phyloP scores from a whole-genome alignment of 345 rosid genomes.

The Anastatica hierochuntica region DNA sequence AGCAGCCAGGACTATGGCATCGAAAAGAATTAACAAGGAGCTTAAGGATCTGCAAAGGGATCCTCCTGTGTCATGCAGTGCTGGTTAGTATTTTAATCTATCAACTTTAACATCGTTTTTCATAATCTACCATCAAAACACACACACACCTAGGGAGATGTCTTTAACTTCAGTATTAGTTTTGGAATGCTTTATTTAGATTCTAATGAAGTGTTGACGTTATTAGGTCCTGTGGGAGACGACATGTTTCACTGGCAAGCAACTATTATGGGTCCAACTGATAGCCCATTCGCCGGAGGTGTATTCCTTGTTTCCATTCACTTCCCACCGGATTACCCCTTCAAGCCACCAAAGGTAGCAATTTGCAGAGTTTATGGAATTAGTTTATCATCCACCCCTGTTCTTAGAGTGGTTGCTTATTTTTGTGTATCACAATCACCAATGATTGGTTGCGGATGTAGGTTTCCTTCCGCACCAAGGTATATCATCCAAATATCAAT shows the following conservation, averaged over 20 bases:
- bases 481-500: conserved; percentile 62
- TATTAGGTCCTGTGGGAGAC: conserved; percentile 56
- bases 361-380: neutral
- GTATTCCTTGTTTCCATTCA: conserved; percentile 63
- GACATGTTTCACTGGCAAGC: conserved; percentile 84
- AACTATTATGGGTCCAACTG: conserved; percentile 66
- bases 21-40: conserved; percentile 63
- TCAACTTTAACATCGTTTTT: neutral
- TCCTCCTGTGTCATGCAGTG: conserved; percentile 74
- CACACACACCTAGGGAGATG: neutral
- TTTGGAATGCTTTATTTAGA: neutral
- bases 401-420: neutral
- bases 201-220: neutral
- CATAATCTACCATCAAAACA: neutral
- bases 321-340: conserved; percentile 75
- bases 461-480: conserved; percentile 68
- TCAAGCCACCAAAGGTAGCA: conserved; percentile 68
- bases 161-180: too few relatives aligned
- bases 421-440: neutral
- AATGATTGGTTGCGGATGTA: conserved; percentile 4
- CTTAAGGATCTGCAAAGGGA: conserved; percentile 63
- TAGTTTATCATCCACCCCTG: neutral
- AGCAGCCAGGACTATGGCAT: conserved; percentile 36
- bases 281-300: conserved; percentile 67
- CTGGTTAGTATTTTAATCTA: conserved; percentile 31